phyloP scores from a whole-genome alignment of 306 rosid species.

The Comarum palustre region DNA sequence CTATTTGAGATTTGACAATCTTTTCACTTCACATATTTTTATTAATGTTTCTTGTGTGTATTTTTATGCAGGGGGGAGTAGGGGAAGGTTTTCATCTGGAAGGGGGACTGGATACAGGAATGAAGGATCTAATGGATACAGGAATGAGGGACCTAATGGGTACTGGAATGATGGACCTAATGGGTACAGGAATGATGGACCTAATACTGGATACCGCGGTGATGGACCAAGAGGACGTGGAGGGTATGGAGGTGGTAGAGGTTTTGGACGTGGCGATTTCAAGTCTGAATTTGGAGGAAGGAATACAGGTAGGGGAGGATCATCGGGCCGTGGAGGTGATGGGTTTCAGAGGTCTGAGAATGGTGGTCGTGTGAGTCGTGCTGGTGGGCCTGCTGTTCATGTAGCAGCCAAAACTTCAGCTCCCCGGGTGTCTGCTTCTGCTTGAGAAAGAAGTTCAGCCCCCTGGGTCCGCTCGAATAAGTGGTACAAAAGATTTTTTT shows the following conservation, averaged over 20 bases:
- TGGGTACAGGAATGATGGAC: conserved; percentile 43
- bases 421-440: conserved; percentile 58
- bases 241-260: conserved; percentile 58
- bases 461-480: too few species aligned
- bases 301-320: conserved; percentile 53
- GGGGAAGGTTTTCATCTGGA: conserved; percentile 56
- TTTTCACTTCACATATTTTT: not conserved
- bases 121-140: conserved; percentile 41
- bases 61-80: conserved; percentile 55
- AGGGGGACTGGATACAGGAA: conserved; percentile 45
- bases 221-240: conserved; percentile 79
- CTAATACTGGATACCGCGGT: conserved; percentile 32
- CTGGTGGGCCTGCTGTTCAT: conserved; percentile 43
- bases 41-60: not conserved
- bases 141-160: conserved; percentile 47
- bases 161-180: not conserved
- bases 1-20: not conserved
- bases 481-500: conserved; percentile 26
- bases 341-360: conserved; percentile 57
- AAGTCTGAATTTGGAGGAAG: conserved; percentile 58
- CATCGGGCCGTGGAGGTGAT: conserved; percentile 53
- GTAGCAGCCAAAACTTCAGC: conserved; percentile 38
- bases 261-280: conserved; percentile 61
- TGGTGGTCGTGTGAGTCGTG: conserved; percentile 52
- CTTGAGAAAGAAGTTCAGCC: conserved; percentile 34